phyloP scores from a whole-genome alignment of 768 basidiomycete genomes.

The Paxillus ammoniavirescens region DNA sequence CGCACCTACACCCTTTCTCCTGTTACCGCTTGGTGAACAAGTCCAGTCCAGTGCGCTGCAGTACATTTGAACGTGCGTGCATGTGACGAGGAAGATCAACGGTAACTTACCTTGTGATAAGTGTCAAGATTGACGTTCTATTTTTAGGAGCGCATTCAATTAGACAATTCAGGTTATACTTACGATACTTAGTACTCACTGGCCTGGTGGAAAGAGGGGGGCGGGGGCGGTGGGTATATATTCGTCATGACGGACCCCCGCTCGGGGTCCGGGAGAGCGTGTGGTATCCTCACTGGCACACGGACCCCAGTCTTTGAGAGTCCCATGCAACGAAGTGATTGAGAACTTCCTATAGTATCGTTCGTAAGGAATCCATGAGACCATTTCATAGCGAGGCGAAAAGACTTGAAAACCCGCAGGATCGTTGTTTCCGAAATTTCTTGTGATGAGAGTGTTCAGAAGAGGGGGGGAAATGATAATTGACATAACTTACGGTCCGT shows the following conservation, averaged over 20 bases:
- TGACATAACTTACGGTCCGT: constrained; percentile 63
- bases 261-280: constrained; percentile 46
- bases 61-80: no score
- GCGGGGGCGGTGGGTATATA: constrained; percentile 62
- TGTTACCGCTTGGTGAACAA: no score
- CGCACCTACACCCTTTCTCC: no score
- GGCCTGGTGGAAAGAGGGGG: no score
- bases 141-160: background rate
- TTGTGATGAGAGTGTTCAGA: constrained; percentile 25
- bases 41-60: no score
- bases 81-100: background rate
- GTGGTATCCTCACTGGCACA: constrained; percentile 61
- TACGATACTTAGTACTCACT: background rate
- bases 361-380: constrained; percentile 65
- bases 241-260: constrained; percentile 32
- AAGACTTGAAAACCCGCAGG: constrained; percentile 59
- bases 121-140: background rate
- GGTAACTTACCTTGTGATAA: background rate
- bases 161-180: background rate
- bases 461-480: constrained; percentile 1
- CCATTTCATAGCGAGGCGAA: constrained; percentile 79
- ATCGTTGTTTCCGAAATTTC: constrained; percentile 67
- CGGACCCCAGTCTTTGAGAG: constrained; percentile 72
- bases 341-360: constrained; percentile 47
- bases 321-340: constrained; percentile 68